These are phyloP conservation scores for Sporormia fimetaria DNA, from an alignment of 495 filamentous ascomycete species.

Conservation along the genomic window DNA sequence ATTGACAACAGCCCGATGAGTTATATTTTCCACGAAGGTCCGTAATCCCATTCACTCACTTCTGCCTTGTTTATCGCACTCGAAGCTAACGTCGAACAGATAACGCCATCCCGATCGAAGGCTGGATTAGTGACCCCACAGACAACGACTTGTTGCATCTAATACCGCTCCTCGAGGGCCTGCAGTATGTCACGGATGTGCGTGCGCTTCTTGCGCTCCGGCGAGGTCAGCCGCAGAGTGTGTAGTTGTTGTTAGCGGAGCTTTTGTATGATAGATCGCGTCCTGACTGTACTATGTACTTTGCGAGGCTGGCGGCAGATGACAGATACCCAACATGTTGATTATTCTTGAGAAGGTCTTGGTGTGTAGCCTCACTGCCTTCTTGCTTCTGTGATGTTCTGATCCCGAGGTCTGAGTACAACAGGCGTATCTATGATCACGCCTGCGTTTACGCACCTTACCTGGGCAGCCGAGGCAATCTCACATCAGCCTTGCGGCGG, in stretches of 20 bases:
- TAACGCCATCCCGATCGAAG: constrained; percentile 88
- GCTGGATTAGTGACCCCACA: constrained; percentile 85
- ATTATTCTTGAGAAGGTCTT: too few species aligned
- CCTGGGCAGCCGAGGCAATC: too few species aligned
- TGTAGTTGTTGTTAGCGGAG: constrained; percentile 21
- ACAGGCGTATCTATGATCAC: too few species aligned
- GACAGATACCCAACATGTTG: not conserved
- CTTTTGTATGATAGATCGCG: not conserved
- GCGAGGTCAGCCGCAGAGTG: constrained; percentile 57
- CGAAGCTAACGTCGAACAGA: constrained; percentile 41
- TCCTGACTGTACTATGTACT: constrained; percentile 1
- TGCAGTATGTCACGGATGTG: constrained; percentile 94
- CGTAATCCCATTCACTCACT: constrained; percentile 18
- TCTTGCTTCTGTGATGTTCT: too few species aligned
- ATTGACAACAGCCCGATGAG: constrained; percentile 95
- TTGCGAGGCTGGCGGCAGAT: constrained; percentile 1
- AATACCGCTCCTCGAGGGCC: constrained; percentile 82
- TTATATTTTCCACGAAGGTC: constrained; percentile 98
- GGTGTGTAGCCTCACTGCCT: too few species aligned
- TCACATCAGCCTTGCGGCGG: too few species aligned
- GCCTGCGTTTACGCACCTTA: too few species aligned
- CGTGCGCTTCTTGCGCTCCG: constrained; percentile 77
- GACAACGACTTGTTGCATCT: constrained; percentile 85
- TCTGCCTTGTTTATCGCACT: constrained; percentile 9
- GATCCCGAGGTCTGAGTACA: too few species aligned